Evolutionary conservation across 2,329 filamentous ascomycete species (phyloP).

Genomic region (Phyllosticta capitalensis): DNA sequence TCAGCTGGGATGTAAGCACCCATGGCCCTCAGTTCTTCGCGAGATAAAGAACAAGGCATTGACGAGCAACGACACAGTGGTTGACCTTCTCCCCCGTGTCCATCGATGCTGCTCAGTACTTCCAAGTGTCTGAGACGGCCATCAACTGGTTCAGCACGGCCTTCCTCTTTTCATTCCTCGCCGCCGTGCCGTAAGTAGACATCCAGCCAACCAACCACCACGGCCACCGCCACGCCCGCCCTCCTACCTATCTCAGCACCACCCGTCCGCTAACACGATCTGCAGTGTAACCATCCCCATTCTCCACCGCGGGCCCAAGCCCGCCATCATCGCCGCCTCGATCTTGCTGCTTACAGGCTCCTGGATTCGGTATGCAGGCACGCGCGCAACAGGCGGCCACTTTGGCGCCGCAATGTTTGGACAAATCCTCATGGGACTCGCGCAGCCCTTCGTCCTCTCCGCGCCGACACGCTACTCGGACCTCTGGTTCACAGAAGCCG

Average conservation of each 20-base stretch:
- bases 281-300: constrained; percentile 55
- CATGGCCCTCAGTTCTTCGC: not conserved
- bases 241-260: not conserved
- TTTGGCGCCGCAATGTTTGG: constrained; percentile 80
- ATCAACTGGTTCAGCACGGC: constrained; percentile 91
- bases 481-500: constrained; percentile 81
- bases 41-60: not conserved
- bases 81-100: constrained; percentile 84
- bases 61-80: constrained; percentile 51
- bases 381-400: constrained; percentile 46
- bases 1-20: constrained; percentile 83
- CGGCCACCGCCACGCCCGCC: not conserved
- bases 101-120: constrained; percentile 63
- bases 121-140: constrained; percentile 59
- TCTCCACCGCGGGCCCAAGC: constrained; percentile 66
- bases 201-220: not conserved
- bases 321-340: constrained; percentile 64
- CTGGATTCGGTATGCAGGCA: constrained; percentile 81
- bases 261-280: not conserved
- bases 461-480: constrained; percentile 88
- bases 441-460: constrained; percentile 84
- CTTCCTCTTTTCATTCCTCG: constrained; percentile 77
- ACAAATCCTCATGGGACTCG: constrained; percentile 79
- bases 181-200: constrained; percentile 52
- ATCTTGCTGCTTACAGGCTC: constrained; percentile 71